A percentile compares a stretch with the other conserved stretches of the same genome.
Conservation (phyloP, 1,139 yeast species). For the Hansenula sp. region DNA sequence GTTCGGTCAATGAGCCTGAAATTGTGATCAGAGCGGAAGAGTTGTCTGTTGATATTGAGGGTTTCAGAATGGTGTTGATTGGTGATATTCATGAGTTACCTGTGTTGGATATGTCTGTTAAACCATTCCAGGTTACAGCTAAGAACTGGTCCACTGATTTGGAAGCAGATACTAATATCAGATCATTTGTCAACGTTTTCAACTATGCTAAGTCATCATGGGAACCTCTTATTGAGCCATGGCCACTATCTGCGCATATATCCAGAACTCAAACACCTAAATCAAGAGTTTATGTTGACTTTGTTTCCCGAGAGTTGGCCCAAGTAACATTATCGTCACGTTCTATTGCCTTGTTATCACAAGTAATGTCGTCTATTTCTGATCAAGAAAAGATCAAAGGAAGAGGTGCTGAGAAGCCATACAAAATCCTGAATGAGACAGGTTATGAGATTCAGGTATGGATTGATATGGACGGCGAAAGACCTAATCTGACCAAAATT, state of each 20-base stretch:
- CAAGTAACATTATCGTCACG: constrained; percentile 82
- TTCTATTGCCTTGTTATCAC: constrained; percentile 73
- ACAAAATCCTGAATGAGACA: constrained; percentile 76
- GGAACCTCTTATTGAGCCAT: constrained; percentile 92
- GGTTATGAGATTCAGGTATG: constrained; percentile 78
- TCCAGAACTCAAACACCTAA: constrained; percentile 37
- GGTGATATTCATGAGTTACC: constrained; percentile 96
- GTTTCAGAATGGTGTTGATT: constrained; percentile 79
- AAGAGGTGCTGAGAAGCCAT: constrained; percentile 82
- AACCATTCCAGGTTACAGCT: constrained; percentile 69
- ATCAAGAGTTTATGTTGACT: constrained; percentile 43
- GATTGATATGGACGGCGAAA: constrained; percentile 44
- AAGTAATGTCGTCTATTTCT: constrained; percentile 55
- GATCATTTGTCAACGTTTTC: constrained; percentile 73
- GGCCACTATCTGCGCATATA: constrained; percentile 78
- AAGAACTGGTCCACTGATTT: constrained; percentile 90
- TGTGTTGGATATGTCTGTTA: constrained; percentile 73
- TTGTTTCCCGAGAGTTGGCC: constrained; percentile 70
- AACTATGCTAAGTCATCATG: constrained; percentile 91
- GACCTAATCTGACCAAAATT: constrained; percentile 33
- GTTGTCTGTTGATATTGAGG: constrained; percentile 68
- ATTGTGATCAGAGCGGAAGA: constrained; percentile 68
- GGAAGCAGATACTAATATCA: constrained; percentile 67
- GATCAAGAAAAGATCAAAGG: constrained; percentile 53
- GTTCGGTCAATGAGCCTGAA: constrained; percentile 24